Percentiles rank a stretch among this genome's conserved stretches.
These are phyloP conservation scores for Vigna trinervia DNA, from an alignment of 306 rosid genomes.

Conservation along the genomic window DNA sequence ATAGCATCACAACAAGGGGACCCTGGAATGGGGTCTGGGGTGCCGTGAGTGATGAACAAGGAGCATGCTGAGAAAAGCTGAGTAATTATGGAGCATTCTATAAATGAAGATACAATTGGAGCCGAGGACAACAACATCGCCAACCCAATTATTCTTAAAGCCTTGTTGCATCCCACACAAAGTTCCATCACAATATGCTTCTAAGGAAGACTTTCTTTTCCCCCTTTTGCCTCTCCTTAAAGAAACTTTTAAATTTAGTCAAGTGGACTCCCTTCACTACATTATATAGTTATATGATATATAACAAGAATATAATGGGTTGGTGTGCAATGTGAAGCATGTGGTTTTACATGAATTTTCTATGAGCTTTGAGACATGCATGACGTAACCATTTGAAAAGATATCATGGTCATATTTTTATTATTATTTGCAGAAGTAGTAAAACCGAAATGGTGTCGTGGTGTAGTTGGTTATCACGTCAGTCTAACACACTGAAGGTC, in stretches of 20 bases:
- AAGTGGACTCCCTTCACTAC: background rate
- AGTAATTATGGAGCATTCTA: slow-evolving; percentile 59
- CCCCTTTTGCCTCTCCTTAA: background rate
- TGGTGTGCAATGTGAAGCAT: slow-evolving; percentile 52
- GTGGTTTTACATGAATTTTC: slow-evolving; percentile 50
- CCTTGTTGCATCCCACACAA: slow-evolving; percentile 42
- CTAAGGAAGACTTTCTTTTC: background rate
- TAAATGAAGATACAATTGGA: slow-evolving; percentile 23
- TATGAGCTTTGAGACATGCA: slow-evolving; percentile 47
- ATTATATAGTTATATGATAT: background rate
- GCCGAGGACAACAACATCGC: slow-evolving; percentile 27
- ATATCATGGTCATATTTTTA: background rate
- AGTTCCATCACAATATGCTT: slow-evolving; percentile 22
- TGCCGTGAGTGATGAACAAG: slow-evolving; percentile 53
- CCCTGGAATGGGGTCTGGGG: slow-evolving; percentile 63
- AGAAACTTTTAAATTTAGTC: background rate
- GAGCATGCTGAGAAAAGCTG: slow-evolving; percentile 56
- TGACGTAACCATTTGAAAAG: slow-evolving; percentile 30
- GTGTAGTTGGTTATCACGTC: slow-evolving; percentile 92
- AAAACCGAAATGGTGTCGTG: slow-evolving; percentile 40
- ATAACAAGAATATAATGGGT: slow-evolving; percentile 26
- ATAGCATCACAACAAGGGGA: slow-evolving; percentile 65
- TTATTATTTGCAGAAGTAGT: background rate
- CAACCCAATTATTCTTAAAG: slow-evolving; percentile 39
- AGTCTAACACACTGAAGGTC: slow-evolving; percentile 98